Evolutionary conservation across 371 early-diverging fungal species (phyloP).

Genomic region (Mucor sp.): DNA sequence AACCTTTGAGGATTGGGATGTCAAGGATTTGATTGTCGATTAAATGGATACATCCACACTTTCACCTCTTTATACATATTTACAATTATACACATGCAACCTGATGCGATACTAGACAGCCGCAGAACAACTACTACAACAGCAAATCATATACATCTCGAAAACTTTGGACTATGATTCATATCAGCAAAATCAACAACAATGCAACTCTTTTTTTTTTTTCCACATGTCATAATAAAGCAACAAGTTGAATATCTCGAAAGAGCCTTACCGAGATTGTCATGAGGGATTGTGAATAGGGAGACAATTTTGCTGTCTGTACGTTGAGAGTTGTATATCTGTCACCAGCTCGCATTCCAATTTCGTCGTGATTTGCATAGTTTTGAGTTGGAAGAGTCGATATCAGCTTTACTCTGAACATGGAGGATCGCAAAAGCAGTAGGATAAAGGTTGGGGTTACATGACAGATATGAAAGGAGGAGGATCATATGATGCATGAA

Average conservation of each 20-base stretch:
- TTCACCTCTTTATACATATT: neutral
- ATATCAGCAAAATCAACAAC: neutral
- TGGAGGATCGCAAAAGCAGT: too few species aligned
- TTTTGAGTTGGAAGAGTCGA: too few species aligned
- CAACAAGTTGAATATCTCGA: neutral
- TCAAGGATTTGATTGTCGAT: conserved; percentile 86
- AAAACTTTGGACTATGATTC: neutral
- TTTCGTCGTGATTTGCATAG: too few species aligned
- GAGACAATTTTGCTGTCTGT: too few species aligned
- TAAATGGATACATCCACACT: conserved; percentile 15
- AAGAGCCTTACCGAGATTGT: too few species aligned
- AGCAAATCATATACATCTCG: neutral
- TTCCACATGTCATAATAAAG: neutral
- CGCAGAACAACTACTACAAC: neutral
- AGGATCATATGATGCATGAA: too few species aligned
- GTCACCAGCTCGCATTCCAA: too few species aligned
- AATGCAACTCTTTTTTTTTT: neutral
- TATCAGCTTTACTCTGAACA: too few species aligned
- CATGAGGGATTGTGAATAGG: too few species aligned
- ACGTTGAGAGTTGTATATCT: too few species aligned
- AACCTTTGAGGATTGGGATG: conserved; percentile 98
- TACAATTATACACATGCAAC: neutral
- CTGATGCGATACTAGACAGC: neutral
- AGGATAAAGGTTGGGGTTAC: too few species aligned
- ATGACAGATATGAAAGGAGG: too few species aligned